Base-by-base conservation (phyloP, 2,329 filamentous ascomycete species). In the Pseudomassariella vexata region DNA sequence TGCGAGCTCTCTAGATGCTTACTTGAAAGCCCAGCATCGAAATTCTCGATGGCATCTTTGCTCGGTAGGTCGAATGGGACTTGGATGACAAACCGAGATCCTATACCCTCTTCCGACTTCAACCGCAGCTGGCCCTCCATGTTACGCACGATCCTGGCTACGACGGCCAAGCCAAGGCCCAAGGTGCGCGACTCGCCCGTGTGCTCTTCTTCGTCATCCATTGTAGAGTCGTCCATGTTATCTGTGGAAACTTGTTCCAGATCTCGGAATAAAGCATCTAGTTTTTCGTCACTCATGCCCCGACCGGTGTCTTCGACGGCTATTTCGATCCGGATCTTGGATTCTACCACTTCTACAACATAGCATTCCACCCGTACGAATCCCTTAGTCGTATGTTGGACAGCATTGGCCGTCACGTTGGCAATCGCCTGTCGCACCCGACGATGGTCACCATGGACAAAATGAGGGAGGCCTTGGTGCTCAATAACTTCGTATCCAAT, bases 71-170 rank as follows among this genome's bases (percentile, higher is more conserved):
- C 68, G 42, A 95, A 92, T 0, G 83, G 82, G 19, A 95, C 63
- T 41, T 85, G 76, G 16, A 95, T 76, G 14, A 87, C 78, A 42
- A 95, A 94, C 32, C 84, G 73, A 12, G 87, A 89, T 1, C 89
- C 88, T 46, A 82, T 84, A 2, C 83, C 83, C 50, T 83, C 73
- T 47, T 92, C 85, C 0, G 87, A 94, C 48, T 88, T 90, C 2
- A 95, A 62, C 2, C 86, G 77, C 19, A 95, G 58, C 48, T 94
- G 88, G 0, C 88, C 89, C 37, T 90, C 82, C 85, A 94, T 92
- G 49, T 88, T 94, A n/a, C 80, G 76, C 19, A 95, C 70, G 21
- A 87, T 85, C 22, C 88, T 76, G 11, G 85, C 84, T n/a, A 94
- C 88, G 9, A 94, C 70, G 1, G 88, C 88, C n/a, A 95, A 68